These are phyloP conservation scores for Suillus subaureus DNA, from an alignment of 768 basidiomycete species.

Conservation along the genomic window DNA sequence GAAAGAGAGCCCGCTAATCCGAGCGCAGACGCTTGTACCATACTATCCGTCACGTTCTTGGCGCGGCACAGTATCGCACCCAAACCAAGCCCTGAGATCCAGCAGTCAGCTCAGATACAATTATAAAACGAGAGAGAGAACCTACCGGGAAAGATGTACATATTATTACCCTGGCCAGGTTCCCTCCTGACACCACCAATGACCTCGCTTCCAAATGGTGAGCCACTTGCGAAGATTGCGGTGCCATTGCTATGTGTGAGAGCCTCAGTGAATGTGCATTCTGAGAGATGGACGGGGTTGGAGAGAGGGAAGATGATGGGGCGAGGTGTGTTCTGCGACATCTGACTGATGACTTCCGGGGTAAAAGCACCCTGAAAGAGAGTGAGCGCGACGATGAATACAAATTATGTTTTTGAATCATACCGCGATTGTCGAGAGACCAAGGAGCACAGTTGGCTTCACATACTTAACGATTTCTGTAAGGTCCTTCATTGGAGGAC, in stretches of 20 bases:
- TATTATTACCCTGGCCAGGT: constrained; percentile 94
- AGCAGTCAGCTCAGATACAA: constrained; percentile 6
- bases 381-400: neutral
- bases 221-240: constrained; percentile 87
- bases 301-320: constrained; percentile 94
- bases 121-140: neutral
- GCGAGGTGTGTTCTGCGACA: constrained; percentile 77
- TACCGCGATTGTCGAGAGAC: constrained; percentile 82
- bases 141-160: constrained; percentile 79
- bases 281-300: constrained; percentile 82
- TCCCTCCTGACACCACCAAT: constrained; percentile 60
- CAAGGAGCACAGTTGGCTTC: constrained; percentile 86
- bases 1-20: constrained; percentile 79
- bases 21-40: constrained; percentile 88
- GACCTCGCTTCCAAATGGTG: constrained; percentile 72
- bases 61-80: constrained; percentile 75
- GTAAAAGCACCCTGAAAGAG: constrained; percentile 67
- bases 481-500: constrained; percentile 73
- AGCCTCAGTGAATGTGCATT: constrained; percentile 80
- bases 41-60: constrained; percentile 72
- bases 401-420: neutral
- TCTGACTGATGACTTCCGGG: constrained; percentile 66
- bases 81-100: constrained; percentile 64
- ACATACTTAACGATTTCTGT: constrained; percentile 79
- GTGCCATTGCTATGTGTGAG: constrained; percentile 69